Evolutionary conservation across 768 basidiomycete genomes (phyloP), one percentile per base, ranked within the genome.

Genomic region (Strobilomyces echinocephalus): DNA sequence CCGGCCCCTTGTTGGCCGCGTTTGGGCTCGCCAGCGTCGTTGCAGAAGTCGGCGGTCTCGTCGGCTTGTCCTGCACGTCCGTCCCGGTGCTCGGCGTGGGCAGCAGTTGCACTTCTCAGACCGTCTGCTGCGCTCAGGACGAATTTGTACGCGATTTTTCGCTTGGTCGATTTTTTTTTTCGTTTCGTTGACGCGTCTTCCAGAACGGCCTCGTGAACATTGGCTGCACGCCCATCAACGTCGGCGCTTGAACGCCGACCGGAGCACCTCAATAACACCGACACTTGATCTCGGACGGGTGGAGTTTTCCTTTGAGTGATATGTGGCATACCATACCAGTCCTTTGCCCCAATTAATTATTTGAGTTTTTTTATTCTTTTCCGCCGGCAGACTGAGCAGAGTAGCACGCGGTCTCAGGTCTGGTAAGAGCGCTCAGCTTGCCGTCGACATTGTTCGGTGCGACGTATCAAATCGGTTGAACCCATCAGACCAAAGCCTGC

Each of bases 41-140:
- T 3, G 8, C 40, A 6, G 10, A 0, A 15, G 14, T 20, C 6
- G 47, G 30, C 8, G 57, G 42, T 10, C 30, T 46, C 5, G 54
- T 62, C 16, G 60, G 54, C 38, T 20, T 54, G 28, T 34, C 16
- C 51, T 59, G 60, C 46, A 56, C 46, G 5, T 35, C 52, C 4
- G 7, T 55, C 12, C 21, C 56, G 8, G 50, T 45, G 9, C 26
- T 58, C 2, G 54, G 56, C 26, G 20, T 34, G 14, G 57, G 60
- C 3, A 50, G 12, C 8, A 47, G 54, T n/a, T 53, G 54, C 46
- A 1, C 8, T 10, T 44, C 36, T 8, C 7, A 35, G 21, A 20
- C 50, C 7, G 52, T 53, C 7, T 62, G 60, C 30, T 61, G 53
- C 59, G 45, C 28, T 42, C 14, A 52, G 20, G 51, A 60, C 28